These are phyloP conservation scores for Anisodus acutangulus DNA, from an alignment of 257 asterid species.

Conservation along the genomic window DNA sequence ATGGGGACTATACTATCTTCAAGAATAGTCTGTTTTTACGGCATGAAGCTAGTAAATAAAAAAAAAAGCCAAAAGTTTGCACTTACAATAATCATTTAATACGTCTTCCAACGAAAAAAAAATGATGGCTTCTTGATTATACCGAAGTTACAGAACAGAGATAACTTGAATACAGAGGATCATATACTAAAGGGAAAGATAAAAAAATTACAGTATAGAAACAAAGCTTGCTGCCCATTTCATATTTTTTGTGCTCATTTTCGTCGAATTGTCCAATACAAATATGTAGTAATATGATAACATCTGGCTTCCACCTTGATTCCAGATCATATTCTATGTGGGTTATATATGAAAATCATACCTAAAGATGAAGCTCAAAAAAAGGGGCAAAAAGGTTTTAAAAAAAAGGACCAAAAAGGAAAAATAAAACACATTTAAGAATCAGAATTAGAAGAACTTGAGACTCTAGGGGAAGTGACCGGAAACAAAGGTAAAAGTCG, in stretches of 20 bases:
- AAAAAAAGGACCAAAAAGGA: no score
- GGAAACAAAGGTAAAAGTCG: constrained; percentile 84
- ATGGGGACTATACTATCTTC: no score
- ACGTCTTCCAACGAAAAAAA: no score
- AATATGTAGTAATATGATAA: constrained; percentile 33
- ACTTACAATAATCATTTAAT: constrained; percentile 24
- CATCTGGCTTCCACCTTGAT: constrained; percentile 39
- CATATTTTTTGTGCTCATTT: constrained; percentile 32
- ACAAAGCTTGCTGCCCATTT: constrained; percentile 29
- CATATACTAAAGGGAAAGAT: background rate
- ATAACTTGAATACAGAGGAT: constrained; percentile 11
- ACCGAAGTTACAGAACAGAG: background rate
- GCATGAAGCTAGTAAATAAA: no score
- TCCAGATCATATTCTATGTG: constrained; percentile 56
- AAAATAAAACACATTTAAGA: constrained; percentile 49
- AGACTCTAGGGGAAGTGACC: constrained; percentile 73
- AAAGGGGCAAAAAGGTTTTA: background rate
- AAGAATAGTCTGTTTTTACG: no score
- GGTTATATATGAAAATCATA: constrained; percentile 48
- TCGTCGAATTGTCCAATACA: constrained; percentile 42
- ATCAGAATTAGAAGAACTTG: constrained; percentile 52
- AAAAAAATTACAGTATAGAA: background rate
- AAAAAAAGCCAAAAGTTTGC: constrained; percentile 8
- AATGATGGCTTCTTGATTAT: background rate
- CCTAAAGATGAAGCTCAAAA: constrained; percentile 41